These are phyloP conservation scores for Adansonia madagascariensis DNA, from an alignment of 441 rosid species.

Conservation along the genomic window DNA sequence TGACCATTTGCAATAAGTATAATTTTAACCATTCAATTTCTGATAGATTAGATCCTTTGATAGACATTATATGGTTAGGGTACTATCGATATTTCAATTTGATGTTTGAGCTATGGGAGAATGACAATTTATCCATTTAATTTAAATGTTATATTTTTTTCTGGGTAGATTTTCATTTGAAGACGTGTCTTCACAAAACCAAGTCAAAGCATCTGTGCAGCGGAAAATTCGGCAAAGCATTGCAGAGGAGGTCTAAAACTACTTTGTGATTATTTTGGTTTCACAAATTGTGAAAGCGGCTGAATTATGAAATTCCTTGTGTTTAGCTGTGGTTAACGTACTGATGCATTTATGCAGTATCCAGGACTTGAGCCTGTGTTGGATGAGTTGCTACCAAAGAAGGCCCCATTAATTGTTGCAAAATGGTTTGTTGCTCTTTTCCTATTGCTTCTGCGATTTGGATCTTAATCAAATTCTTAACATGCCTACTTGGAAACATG, in stretches of 20 bases:
- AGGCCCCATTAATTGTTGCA: conserved; percentile 77
- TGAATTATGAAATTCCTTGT: background rate
- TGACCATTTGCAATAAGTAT: background rate
- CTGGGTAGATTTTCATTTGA: conserved; percentile 73
- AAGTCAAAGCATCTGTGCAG: conserved; percentile 98
- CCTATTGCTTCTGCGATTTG: background rate
- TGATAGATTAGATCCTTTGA: background rate
- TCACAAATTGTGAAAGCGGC: background rate
- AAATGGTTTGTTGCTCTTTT: conserved; percentile 66
- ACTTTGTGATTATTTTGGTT: conserved; percentile 18
- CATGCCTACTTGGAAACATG: background rate
- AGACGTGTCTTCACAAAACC: conserved; percentile 94
- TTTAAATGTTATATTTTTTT: background rate
- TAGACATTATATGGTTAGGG: background rate
- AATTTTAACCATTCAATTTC: background rate
- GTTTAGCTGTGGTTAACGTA: conserved; percentile 20
- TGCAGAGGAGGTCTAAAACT: conserved; percentile 74
- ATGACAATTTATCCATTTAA: background rate
- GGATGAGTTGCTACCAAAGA: conserved; percentile 97
- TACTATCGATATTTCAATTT: background rate
- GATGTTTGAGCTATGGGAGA: background rate
- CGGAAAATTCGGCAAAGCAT: conserved; percentile 93
- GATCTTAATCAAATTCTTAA: too few relatives aligned
- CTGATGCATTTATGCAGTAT: conserved; percentile 50
- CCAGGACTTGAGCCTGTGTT: conserved; percentile 90